Conservation (phyloP, 163 green algal genomes). For the Trebouxiophyceae sp. region DNA sequence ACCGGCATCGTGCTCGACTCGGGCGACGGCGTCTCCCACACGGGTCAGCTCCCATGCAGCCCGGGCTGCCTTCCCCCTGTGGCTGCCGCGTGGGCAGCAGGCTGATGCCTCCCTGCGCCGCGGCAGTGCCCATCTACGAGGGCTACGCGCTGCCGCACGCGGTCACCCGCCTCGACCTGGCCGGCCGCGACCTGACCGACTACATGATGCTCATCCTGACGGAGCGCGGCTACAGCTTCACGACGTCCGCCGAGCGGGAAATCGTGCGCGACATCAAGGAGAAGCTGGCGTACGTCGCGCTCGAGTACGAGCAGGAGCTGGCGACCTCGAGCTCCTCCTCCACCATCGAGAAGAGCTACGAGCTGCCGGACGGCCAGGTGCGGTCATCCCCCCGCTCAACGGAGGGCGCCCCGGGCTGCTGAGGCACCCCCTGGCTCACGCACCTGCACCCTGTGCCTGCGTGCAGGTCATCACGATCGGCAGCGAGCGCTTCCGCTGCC, state of each 20-base stretch:
- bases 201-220: slow-evolving; percentile 90
- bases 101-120: neutral
- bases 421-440: too few species aligned
- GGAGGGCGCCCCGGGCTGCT: too few species aligned
- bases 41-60: slow-evolving; percentile 15
- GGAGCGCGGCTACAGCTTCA: slow-evolving; percentile 97
- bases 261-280: slow-evolving; percentile 99
- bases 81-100: neutral
- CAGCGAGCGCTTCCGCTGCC: slow-evolving; percentile 95
- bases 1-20: slow-evolving; percentile 97
- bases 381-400: neutral
- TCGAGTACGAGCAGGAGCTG: slow-evolving; percentile 95
- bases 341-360: slow-evolving; percentile 93
- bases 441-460: too few species aligned
- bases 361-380: slow-evolving; percentile 91
- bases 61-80: neutral
- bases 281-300: slow-evolving; percentile 95
- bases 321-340: slow-evolving; percentile 60
- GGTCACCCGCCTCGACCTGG: slow-evolving; percentile 91
- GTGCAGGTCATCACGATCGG: slow-evolving; percentile 91
- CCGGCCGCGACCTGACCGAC: slow-evolving; percentile 94
- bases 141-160: slow-evolving; percentile 86
- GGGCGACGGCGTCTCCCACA: slow-evolving; percentile 94
- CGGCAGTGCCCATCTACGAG: slow-evolving; percentile 26
- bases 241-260: slow-evolving; percentile 90